These are phyloP conservation scores for Lophiotrema nucula DNA, from an alignment of 495 filamentous ascomycete species.

Conservation along the genomic window DNA sequence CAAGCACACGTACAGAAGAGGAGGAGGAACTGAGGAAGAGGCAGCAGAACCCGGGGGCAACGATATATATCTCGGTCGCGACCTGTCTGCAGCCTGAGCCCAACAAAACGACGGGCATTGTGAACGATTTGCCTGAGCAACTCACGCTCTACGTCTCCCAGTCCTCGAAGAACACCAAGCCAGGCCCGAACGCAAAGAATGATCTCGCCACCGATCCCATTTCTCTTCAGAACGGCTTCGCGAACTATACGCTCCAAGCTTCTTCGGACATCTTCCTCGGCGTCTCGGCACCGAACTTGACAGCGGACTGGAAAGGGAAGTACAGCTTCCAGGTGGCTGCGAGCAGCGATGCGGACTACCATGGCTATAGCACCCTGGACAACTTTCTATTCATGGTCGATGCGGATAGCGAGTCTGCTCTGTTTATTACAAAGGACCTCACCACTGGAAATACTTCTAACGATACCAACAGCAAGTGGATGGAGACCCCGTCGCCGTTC, in stretches of 20 bases:
- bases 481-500: slow-evolving; percentile 63
- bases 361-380: slow-evolving; percentile 51
- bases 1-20: neutral
- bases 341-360: slow-evolving; percentile 75
- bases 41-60: slow-evolving; percentile 14
- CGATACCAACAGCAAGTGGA: slow-evolving; percentile 46
- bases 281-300: slow-evolving; percentile 64
- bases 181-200: slow-evolving; percentile 56
- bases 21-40: slow-evolving; percentile 18
- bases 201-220: slow-evolving; percentile 45
- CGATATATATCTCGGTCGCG: slow-evolving; percentile 74
- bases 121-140: slow-evolving; percentile 55
- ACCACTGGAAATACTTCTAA: slow-evolving; percentile 49
- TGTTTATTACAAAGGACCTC: slow-evolving; percentile 72
- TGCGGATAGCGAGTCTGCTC: slow-evolving; percentile 70
- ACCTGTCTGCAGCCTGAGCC: slow-evolving; percentile 70
- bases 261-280: slow-evolving; percentile 69
- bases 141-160: slow-evolving; percentile 76
- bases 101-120: slow-evolving; percentile 38
- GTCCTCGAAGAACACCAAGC: slow-evolving; percentile 59
- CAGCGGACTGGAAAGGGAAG: slow-evolving; percentile 51
- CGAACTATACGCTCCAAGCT: slow-evolving; percentile 52
- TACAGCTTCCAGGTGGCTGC: slow-evolving; percentile 80
- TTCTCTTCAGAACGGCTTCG: slow-evolving; percentile 60
- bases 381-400: slow-evolving; percentile 70